Evolutionary conservation across 2,329 filamentous ascomycete genomes (phyloP).

Genomic region (Hypoxylon sp.): DNA sequence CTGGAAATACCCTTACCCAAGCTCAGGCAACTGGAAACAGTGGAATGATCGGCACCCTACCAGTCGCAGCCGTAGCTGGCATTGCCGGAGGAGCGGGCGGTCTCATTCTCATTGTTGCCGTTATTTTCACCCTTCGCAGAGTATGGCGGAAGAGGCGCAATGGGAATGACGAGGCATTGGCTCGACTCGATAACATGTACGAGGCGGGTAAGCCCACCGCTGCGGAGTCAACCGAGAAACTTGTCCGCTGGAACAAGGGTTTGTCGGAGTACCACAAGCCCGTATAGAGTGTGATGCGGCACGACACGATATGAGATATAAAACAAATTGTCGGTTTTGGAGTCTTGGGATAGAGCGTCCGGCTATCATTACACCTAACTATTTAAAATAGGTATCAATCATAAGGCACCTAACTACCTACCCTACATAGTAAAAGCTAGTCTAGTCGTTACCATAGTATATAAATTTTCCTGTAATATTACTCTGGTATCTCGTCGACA

Average conservation of each 20-base stretch:
- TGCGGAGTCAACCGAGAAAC: constrained; percentile 46
- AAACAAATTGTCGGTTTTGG: constrained; percentile 30
- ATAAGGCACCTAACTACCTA: constrained; percentile 21
- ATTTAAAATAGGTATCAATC: constrained; percentile 27
- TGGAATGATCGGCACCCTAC: constrained; percentile 43
- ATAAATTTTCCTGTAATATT: constrained; percentile 28
- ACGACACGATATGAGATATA: neutral
- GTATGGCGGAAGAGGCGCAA: constrained; percentile 53
- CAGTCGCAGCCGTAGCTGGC: constrained; percentile 49
- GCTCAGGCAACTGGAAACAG: constrained; percentile 29
- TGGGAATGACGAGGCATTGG: constrained; percentile 49
- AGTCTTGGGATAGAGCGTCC: constrained; percentile 33
- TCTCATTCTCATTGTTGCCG: constrained; percentile 44
- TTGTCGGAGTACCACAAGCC: constrained; percentile 51
- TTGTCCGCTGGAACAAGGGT: constrained; percentile 53
- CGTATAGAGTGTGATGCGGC: constrained; percentile 50
- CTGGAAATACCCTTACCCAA: constrained; percentile 44
- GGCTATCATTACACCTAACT: constrained; percentile 23
- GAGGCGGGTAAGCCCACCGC: constrained; percentile 50
- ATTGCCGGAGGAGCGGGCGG: constrained; percentile 53
- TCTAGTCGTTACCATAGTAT: constrained; percentile 39
- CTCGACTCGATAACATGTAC: constrained; percentile 52
- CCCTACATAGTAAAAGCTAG: constrained; percentile 32
- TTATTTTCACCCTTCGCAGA: constrained; percentile 50
- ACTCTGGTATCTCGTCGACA: constrained; percentile 5